Percentiles rank a stretch among this genome's conserved stretches.
Conservation (phyloP, 441 rosid species). For the Populus hybrid region DNA sequence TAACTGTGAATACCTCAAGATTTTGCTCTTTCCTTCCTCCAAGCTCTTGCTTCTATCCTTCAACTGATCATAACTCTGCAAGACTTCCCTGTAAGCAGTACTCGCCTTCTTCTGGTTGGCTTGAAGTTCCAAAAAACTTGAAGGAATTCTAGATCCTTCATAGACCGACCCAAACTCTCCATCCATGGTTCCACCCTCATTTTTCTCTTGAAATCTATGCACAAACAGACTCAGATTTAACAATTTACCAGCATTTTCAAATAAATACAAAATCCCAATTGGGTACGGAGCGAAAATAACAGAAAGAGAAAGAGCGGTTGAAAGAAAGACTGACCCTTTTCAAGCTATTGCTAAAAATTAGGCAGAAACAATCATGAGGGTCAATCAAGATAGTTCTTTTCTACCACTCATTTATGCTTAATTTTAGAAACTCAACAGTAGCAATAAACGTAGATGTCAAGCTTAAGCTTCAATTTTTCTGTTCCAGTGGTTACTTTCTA, state of each 20-base stretch:
- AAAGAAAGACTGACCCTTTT: background rate
- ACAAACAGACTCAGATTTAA: background rate
- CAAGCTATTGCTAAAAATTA: background rate
- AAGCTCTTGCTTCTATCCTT: constrained; percentile 30
- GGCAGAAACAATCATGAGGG: background rate
- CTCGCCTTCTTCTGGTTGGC: constrained; percentile 26
- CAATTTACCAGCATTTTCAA: background rate
- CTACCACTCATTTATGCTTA: background rate
- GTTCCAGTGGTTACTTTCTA: background rate
- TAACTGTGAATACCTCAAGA: constrained; percentile 46
- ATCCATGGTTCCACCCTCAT: constrained; percentile 15
- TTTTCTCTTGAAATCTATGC: constrained; percentile 5
- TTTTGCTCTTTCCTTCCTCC: constrained; percentile 37
- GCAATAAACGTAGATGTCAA: background rate
- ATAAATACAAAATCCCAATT: background rate
- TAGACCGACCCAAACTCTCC: background rate
- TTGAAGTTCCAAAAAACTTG: constrained; percentile 21
- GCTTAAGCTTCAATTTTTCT: background rate
- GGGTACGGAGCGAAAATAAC: background rate
- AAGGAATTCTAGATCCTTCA: constrained; percentile 17
- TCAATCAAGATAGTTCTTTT: background rate
- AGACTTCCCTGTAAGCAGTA: constrained; percentile 40
- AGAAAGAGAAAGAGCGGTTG: background rate
- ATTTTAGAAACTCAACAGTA: background rate
- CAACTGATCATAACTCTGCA: constrained; percentile 41